These are phyloP conservation scores for Ceratocystis variospora DNA, from an alignment of 2,329 filamentous ascomycete genomes.

Conservation along the genomic window DNA sequence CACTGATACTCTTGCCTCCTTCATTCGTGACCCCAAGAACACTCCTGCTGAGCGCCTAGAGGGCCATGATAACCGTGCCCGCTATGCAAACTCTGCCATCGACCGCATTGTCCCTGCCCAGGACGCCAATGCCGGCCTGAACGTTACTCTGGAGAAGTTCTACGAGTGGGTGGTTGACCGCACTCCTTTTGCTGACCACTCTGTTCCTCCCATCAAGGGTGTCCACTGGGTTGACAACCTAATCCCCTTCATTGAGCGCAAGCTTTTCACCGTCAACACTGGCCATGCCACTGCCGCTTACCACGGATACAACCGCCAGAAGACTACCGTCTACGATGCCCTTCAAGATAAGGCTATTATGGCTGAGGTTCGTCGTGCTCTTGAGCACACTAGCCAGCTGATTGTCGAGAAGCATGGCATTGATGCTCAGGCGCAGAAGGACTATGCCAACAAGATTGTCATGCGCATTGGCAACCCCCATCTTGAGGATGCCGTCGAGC, in stretches of 20 bases:
- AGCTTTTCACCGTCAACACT: conserved; percentile 98
- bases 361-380: conserved; percentile 61
- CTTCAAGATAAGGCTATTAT: conserved; percentile 57
- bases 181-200: conserved; percentile 62
- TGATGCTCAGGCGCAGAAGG: conserved; percentile 56
- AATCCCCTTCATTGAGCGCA: conserved; percentile 93
- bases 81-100: conserved; percentile 95
- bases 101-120: conserved; percentile 96
- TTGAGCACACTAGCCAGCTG: conserved; percentile 73
- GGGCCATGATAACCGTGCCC: conserved; percentile 58
- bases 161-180: conserved; percentile 96
- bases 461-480: conserved; percentile 85
- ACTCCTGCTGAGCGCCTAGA: conserved; percentile 53
- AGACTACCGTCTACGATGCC: conserved; percentile 71
- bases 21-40: conserved; percentile 64
- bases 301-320: conserved; percentile 76
- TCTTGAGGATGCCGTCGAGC: conserved; percentile 83
- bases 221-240: conserved; percentile 90
- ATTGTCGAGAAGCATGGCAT: conserved; percentile 83
- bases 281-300: conserved; percentile 93
- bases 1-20: conserved; percentile 70
- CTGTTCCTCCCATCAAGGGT: conserved; percentile 63
- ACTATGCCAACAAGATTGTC: conserved; percentile 87
- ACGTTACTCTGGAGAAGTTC: conserved; percentile 96
- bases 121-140: conserved; percentile 61